Conservation (phyloP, 2,329 filamentous ascomycete genomes). For the Colletotrichum filicis region DNA sequence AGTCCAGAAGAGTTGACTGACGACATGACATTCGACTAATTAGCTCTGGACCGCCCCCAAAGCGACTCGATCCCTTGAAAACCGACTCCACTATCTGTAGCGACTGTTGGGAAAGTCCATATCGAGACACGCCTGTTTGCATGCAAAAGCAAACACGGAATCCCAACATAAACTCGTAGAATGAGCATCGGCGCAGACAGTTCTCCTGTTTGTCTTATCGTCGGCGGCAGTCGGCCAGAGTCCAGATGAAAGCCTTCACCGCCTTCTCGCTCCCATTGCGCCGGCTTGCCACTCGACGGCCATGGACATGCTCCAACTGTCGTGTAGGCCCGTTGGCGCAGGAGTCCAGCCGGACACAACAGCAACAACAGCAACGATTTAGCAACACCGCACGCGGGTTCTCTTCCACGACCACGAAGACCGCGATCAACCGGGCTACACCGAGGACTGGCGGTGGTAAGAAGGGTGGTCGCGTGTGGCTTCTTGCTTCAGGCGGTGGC, state of each 20-base stretch:
- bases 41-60: conserved; percentile 14
- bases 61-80: conserved; percentile 22
- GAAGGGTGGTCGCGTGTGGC: conserved; percentile 44
- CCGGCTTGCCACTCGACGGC: conserved; percentile 48
- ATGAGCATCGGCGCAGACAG: conserved; percentile 25
- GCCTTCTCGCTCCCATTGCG: conserved; percentile 49
- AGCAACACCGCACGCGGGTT: conserved; percentile 40
- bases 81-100: conserved; percentile 28
- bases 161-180: conserved; percentile 12
- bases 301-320: conserved; percentile 60
- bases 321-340: conserved; percentile 40
- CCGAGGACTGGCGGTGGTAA: conserved; percentile 15
- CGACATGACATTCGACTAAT: conserved; percentile 24
- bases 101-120: conserved; percentile 22
- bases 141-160: not conserved
- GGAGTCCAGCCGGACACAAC: conserved; percentile 48
- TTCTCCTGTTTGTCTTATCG: conserved; percentile 21
- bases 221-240: conserved; percentile 33
- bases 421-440: not conserved
- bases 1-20: conserved; percentile 26
- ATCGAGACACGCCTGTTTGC: not conserved
- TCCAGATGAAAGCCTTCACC: conserved; percentile 56
- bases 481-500: conserved; percentile 63
- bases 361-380: conserved; percentile 38
- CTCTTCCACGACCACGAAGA: conserved; percentile 39